Percentiles rank a stretch among this genome's conserved stretches.
These are phyloP conservation scores for Coniochaeta hoffmannii DNA, from an alignment of 2,329 filamentous ascomycete genomes.

Conservation along the genomic window DNA sequence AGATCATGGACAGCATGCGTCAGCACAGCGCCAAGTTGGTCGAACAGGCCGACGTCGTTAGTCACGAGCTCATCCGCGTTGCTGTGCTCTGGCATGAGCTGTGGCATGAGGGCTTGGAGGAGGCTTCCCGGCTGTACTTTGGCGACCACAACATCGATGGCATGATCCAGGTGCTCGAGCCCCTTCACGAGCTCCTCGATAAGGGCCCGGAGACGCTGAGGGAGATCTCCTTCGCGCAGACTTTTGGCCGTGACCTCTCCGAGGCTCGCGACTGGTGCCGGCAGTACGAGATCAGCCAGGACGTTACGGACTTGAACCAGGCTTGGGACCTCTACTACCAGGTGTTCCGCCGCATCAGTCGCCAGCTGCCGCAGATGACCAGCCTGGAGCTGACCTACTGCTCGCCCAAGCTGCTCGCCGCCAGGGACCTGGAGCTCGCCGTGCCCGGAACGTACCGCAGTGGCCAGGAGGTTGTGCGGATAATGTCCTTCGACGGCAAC, in stretches of 20 bases:
- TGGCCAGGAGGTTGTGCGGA: slow-evolving; percentile 68
- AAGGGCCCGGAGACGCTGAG: slow-evolving; percentile 85
- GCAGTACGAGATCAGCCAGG: slow-evolving; percentile 80
- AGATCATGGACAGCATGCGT: slow-evolving; percentile 98
- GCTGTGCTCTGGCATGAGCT: slow-evolving; percentile 98
- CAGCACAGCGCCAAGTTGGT: slow-evolving; percentile 89
- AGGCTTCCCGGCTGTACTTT: slow-evolving; percentile 94
- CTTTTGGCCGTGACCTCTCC: slow-evolving; percentile 89
- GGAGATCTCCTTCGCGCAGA: slow-evolving; percentile 95
- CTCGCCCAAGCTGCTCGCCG: slow-evolving; percentile 83
- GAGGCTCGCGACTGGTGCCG: slow-evolving; percentile 96
- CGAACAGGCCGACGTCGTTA: slow-evolving; percentile 91
- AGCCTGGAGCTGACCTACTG: slow-evolving; percentile 93
- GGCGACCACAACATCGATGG: slow-evolving; percentile 95
- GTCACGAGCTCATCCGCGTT: slow-evolving; percentile 92
- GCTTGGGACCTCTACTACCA: slow-evolving; percentile 99
- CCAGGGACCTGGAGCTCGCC: slow-evolving; percentile 79
- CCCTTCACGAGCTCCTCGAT: slow-evolving; percentile 86
- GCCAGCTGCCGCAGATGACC: slow-evolving; percentile 88
- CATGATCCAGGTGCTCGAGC: slow-evolving; percentile 88
- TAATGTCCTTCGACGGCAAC: slow-evolving; percentile 82
- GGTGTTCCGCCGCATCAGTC: slow-evolving; percentile 90
- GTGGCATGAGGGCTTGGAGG: slow-evolving; percentile 97
- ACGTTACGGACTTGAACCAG: slow-evolving; percentile 91
- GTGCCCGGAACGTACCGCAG: slow-evolving; percentile 94